Base-by-base conservation (phyloP, 2,329 filamentous ascomycete genomes). In the Albophoma yamanashiensis region DNA sequence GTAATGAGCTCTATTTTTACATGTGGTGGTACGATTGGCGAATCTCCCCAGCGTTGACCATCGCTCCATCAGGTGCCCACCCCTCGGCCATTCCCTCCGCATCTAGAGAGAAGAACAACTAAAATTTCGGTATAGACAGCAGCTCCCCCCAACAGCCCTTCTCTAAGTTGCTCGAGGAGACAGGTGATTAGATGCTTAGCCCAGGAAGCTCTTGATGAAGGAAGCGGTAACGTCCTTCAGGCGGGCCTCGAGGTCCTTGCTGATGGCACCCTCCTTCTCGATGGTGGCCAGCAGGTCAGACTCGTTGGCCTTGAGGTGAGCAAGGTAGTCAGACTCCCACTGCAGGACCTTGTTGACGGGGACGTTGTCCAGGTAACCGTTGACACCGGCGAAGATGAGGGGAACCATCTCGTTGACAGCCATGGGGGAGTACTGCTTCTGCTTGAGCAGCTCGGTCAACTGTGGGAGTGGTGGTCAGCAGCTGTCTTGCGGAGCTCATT, bases 371-470 rank as follows among this genome's bases (percentile, higher is more conserved):
- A 99, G 88, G 81, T 85, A 82, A 83, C 94, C 94, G 82, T 97
- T 97, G 82, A 99, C 91, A 95, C 94, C 94, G 68, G 94, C 93
- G 81, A 86, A 99, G 85, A 99, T 97, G 70, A 99, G 88, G 69
- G 94, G 94, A 83, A 99, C 94, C 93, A 97, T 97, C 84, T 99
- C 93, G 84, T 95, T 94, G 76, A 97, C 93, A 70, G 91, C 90
- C 92, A 97, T 97, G 72, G 94, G 94, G 55, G 85, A 88, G 86
- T 97, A 99, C 83, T 99, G 94, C 87, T 96, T 97, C 86, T 99
- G 94, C 89, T 97, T 97, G 74, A 97, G 89, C 68, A 97, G 90
- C 87, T 97, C 93, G 70, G 93, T 97, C 75, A 92, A 83, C 82
- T 85, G 69, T 67, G 39, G 63, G 60, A 22, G 20, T 14, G 14